phyloP scores from a whole-genome alignment of 768 basidiomycete genomes.

The Lepiota venenata region DNA sequence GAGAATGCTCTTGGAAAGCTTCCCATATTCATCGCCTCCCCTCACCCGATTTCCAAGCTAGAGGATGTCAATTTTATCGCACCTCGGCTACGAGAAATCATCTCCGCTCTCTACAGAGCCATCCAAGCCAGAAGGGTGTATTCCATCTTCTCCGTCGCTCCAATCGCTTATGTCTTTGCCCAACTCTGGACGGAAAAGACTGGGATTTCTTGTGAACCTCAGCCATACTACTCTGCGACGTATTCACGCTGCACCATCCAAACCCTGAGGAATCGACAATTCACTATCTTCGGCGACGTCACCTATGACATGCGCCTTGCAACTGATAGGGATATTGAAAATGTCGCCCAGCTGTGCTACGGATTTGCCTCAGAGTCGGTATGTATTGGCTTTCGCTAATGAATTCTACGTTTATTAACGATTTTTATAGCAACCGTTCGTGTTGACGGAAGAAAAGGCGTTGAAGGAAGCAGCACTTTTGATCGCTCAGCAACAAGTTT shows the following conservation, averaged over 20 bases:
- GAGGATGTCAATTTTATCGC: slow-evolving; percentile 24
- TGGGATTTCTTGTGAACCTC: slow-evolving; percentile 28
- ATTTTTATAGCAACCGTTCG: slow-evolving; percentile 50
- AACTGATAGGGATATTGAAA: slow-evolving; percentile 26
- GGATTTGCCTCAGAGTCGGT: slow-evolving; percentile 61
- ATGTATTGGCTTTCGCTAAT: slow-evolving; percentile 19
- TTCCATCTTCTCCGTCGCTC: slow-evolving; percentile 60
- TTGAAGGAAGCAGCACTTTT: slow-evolving; percentile 46
- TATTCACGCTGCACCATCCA: slow-evolving; percentile 51
- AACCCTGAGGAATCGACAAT: slow-evolving; percentile 16
- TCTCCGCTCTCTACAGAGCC: slow-evolving; percentile 28
- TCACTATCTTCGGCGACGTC: slow-evolving; percentile 9
- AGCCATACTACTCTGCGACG: slow-evolving; percentile 62
- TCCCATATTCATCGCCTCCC: slow-evolving; percentile 47
- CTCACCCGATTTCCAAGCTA: slow-evolving; percentile 27
- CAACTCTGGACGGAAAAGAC: slow-evolving; percentile 46
- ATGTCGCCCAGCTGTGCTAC: slow-evolving; percentile 47
- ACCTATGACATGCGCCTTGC: slow-evolving; percentile 42
- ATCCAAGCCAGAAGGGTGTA: slow-evolving; percentile 46
- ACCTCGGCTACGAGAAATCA: slow-evolving; percentile 31
- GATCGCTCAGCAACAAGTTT: slow-evolving; percentile 45
- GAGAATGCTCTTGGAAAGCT: slow-evolving; percentile 38
- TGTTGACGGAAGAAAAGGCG: slow-evolving; percentile 38
- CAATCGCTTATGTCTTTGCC: slow-evolving; percentile 43
- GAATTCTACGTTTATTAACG: slow-evolving; percentile 1